phyloP scores from a whole-genome alignment of 2,329 filamentous ascomycete species.

The Elsinoe perseae region DNA sequence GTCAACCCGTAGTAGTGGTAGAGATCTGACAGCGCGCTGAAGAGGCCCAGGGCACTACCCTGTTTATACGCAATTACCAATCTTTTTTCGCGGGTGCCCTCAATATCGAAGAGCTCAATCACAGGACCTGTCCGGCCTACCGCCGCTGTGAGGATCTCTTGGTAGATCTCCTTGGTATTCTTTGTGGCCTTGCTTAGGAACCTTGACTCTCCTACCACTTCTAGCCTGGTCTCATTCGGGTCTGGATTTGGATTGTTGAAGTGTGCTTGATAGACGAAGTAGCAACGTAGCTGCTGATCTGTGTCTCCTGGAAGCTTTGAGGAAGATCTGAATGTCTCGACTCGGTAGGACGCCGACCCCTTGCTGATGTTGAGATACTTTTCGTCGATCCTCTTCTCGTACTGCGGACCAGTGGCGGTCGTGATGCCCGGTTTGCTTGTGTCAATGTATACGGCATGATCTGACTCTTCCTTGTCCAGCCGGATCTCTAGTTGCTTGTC shows the following conservation, averaged over 20 bases:
- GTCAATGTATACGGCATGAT: slow-evolving; percentile 98
- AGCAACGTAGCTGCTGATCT: slow-evolving; percentile 83
- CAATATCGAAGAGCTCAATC: slow-evolving; percentile 96
- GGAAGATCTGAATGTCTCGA: slow-evolving; percentile 93
- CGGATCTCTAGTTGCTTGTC: slow-evolving; percentile 93
- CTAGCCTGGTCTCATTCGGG: slow-evolving; percentile 75
- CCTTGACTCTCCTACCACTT: slow-evolving; percentile 83
- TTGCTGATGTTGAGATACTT: slow-evolving; percentile 85
- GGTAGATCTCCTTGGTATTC: slow-evolving; percentile 94
- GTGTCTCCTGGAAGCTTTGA: slow-evolving; percentile 67
- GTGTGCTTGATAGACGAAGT: slow-evolving; percentile 96
- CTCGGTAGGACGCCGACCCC: slow-evolving; percentile 68
- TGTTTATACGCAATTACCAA: slow-evolving; percentile 92
- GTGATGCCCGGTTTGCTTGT: slow-evolving; percentile 85
- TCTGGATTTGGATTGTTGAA: slow-evolving; percentile 69
- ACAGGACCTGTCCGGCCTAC: slow-evolving; percentile 83
- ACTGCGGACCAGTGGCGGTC: slow-evolving; percentile 70
- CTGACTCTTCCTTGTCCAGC: slow-evolving; percentile 85
- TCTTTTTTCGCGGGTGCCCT: slow-evolving; percentile 83
- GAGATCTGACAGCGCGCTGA: slow-evolving; percentile 88
- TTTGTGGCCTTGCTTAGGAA: slow-evolving; percentile 93
- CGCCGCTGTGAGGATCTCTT: slow-evolving; percentile 81
- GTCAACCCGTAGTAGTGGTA: slow-evolving; percentile 99
- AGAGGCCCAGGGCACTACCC: slow-evolving; percentile 82
- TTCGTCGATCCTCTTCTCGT: slow-evolving; percentile 85